A percentile compares a stretch with the other conserved stretches of the same genome.
Conservation (phyloP, 1,139 yeast genomes). For the Pneumocystis jirovecii region DNA sequence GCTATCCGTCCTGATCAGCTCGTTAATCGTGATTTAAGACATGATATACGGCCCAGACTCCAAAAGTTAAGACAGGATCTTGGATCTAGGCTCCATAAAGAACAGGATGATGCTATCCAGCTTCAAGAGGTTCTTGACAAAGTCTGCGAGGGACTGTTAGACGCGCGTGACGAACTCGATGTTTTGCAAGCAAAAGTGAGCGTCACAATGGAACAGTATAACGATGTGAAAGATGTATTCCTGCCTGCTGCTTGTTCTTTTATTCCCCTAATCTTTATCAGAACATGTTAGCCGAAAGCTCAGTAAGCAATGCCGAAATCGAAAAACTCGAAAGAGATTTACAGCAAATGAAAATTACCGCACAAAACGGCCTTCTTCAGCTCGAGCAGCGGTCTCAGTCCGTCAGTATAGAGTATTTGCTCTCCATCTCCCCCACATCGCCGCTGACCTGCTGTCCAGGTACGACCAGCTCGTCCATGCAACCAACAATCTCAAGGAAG, state of each 20-base stretch:
- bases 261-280: conserved; percentile 20
- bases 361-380: conserved; percentile 40
- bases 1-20: conserved; percentile 32
- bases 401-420: conserved; percentile 33
- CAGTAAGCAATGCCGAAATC: conserved; percentile 45
- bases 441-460: not conserved
- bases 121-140: conserved; percentile 49
- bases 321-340: conserved; percentile 52
- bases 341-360: conserved; percentile 36
- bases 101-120: conserved; percentile 45
- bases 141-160: conserved; percentile 38
- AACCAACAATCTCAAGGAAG: conserved; percentile 35
- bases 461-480: conserved; percentile 37
- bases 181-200: conserved; percentile 43
- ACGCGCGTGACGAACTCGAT: conserved; percentile 46
- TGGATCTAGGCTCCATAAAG: conserved; percentile 34
- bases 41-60: conserved; percentile 28
- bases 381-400: conserved; percentile 45
- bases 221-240: conserved; percentile 31
- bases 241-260: not conserved
- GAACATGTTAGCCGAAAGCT: conserved; percentile 40
- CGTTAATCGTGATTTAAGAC: conserved; percentile 25
- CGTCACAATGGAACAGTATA: conserved; percentile 39
- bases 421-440: too few species aligned
- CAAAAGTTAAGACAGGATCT: conserved; percentile 36